phyloP scores from a whole-genome alignment of 2,329 filamentous ascomycete genomes.

The Talaromyces piceae region DNA sequence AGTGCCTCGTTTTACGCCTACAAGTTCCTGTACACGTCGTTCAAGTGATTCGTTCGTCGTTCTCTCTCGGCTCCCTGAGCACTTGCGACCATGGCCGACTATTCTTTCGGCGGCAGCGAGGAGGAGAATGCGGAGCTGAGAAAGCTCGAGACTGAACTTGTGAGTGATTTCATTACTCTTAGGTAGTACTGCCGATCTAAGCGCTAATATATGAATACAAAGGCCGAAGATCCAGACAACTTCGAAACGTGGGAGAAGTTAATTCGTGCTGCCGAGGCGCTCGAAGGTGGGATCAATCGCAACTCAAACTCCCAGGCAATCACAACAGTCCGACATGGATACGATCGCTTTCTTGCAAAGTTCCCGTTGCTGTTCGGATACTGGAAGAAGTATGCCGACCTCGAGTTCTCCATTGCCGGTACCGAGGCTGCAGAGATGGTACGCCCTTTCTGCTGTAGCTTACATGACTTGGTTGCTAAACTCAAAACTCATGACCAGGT shows the following conservation, averaged over 20 bases:
- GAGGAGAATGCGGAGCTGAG: constrained; percentile 77
- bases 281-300: constrained; percentile 89
- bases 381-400: constrained; percentile 99
- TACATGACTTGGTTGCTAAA: not conserved
- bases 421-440: constrained; percentile 98
- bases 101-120: constrained; percentile 64
- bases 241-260: constrained; percentile 95
- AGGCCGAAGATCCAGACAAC: constrained; percentile 70
- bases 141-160: constrained; percentile 69
- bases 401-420: constrained; percentile 93
- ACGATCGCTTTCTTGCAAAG: constrained; percentile 87
- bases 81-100: constrained; percentile 56
- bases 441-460: constrained; percentile 21
- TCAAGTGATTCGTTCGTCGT: not conserved
- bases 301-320: constrained; percentile 95
- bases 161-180: constrained; percentile 50
- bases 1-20: too few relatives aligned
- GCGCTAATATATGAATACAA: constrained; percentile 1
- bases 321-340: constrained; percentile 74
- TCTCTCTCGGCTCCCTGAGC: constrained; percentile 2
- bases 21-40: too few relatives aligned
- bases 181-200: not conserved
- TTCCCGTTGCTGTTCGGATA: constrained; percentile 96
- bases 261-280: constrained; percentile 69
- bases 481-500: constrained; percentile 58